Base-by-base conservation (phyloP, 192 early-diverging fungal genomes). In the Coemansia umbellata region DNA sequence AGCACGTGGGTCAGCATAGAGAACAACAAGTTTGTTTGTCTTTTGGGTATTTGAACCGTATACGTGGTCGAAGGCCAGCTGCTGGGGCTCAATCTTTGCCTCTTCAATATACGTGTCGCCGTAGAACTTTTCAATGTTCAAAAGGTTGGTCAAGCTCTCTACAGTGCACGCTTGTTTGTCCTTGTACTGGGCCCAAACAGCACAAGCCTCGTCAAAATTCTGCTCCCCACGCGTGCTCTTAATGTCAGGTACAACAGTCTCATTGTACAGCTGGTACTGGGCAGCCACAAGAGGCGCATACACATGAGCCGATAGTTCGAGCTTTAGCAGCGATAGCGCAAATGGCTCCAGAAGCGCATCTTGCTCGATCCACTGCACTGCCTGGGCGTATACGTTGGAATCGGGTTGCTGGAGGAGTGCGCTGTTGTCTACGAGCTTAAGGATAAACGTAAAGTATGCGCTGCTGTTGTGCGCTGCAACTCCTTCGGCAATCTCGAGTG, bases 211-310 rank as follows among this genome's bases (percentile, higher is more conserved):
- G 62, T 84, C 83, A 47, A 88, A 87, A 11, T 76, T 71, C 51
- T 87, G 54, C 37, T 40, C 53, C 1, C 51, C 37, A 10, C 77
- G 69, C 22, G 56, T 52, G n/a, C 40, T 43, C 14, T 55, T 63
- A 26, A 83, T 57, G 11, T 55, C 59, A 0, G 85, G 84, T 2
- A 86, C 69, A n/a, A 92, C 84, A 4, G 76, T 81, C 1, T 82
- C 52, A n/a, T 77, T 58, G 75, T 95, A 96, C 22, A 84, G 81
- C 42, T 91, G 90, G 65, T 94, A 87, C 50, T 86, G 82, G 0
- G 93, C 83, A 56, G 90, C 80, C 21, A 96, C 83, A n/a, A 78
- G 79, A 0, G 95, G 92, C 13, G 93, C 90, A 22, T 80, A 54
- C 1, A 69, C 70, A 32, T 87, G 89, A 19, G 87, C 58, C 3